Percentiles rank a stretch among this genome's conserved stretches.
Evolutionary conservation across 352 stramenopile genomes (phyloP).

Genomic region (Phytophthora parvispora): DNA sequence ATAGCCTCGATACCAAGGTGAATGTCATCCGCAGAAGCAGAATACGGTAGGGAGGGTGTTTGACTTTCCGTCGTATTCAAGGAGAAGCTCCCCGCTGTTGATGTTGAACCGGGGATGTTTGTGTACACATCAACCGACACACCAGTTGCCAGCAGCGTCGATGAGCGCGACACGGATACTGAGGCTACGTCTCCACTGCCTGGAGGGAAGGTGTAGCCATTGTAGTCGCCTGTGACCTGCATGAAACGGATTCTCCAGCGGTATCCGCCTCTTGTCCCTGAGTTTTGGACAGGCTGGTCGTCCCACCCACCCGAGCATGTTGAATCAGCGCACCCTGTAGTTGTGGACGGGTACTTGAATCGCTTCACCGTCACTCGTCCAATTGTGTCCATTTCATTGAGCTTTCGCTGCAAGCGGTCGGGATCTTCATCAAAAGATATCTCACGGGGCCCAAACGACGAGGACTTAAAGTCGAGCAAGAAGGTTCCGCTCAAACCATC

Average conservation of each 20-base stretch:
- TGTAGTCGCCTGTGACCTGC: constrained; percentile 74
- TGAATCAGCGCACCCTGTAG: constrained; percentile 58
- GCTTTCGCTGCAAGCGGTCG: constrained; percentile 88
- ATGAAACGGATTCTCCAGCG: constrained; percentile 83
- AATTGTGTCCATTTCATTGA: constrained; percentile 97
- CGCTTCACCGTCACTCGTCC: constrained; percentile 91
- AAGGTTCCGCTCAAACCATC: constrained; percentile 92
- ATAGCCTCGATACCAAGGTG: constrained; percentile 83
- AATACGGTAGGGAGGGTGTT: constrained; percentile 66
- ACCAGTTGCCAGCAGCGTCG: constrained; percentile 52
- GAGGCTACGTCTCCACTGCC: constrained; percentile 82
- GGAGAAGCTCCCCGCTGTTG: constrained; percentile 59
- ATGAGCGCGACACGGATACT: constrained; percentile 49
- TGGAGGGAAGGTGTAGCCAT: constrained; percentile 76
- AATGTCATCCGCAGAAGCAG: constrained; percentile 62
- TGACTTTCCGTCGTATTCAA: constrained; percentile 48
- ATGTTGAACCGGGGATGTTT: constrained; percentile 52
- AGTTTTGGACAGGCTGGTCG: constrained; percentile 67
- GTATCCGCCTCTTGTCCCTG: constrained; percentile 85
- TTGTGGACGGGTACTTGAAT: constrained; percentile 86
- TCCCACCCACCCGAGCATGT: constrained; percentile 94
- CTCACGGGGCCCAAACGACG: constrained; percentile 71
- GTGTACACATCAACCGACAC: constrained; percentile 66
- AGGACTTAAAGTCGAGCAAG: constrained; percentile 86
- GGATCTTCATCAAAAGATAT: constrained; percentile 92